phyloP scores from a whole-genome alignment of 2,329 filamentous ascomycete species.

The Ophiocordyceps camponoti-floridani region DNA sequence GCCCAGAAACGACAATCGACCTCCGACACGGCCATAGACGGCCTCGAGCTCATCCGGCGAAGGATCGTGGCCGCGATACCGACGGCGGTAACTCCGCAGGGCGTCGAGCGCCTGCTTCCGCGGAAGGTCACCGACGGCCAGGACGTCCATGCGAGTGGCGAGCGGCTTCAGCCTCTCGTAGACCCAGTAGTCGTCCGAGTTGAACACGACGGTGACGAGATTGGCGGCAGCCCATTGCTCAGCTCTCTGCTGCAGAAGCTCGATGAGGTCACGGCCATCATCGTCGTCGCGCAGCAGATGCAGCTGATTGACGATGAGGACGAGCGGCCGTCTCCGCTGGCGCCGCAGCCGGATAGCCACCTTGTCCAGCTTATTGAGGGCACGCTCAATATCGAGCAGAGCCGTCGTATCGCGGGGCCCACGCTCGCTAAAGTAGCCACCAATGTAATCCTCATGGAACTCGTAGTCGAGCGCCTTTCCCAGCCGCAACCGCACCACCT shows the following conservation, averaged over 20 bases:
- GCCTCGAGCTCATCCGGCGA: conserved; percentile 42
- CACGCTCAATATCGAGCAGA: conserved; percentile 84
- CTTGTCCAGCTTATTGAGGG: conserved; percentile 96
- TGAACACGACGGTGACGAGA: conserved; percentile 83
- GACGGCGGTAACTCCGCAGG: conserved; percentile 60
- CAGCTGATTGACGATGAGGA: conserved; percentile 90
- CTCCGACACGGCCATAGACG: conserved; percentile 76
- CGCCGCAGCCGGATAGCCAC: conserved; percentile 60
- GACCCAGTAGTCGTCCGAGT: conserved; percentile 96
- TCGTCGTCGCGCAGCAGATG: conserved; percentile 85
- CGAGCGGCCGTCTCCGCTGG: conserved; percentile 46
- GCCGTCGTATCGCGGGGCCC: conserved; percentile 86
- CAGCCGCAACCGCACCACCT: conserved; percentile 84
- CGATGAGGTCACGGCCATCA: conserved; percentile 80
- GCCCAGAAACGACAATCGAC: conserved; percentile 73
- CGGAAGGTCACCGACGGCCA: conserved; percentile 67
- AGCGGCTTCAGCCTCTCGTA: conserved; percentile 88
- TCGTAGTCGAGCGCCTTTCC: conserved; percentile 93
- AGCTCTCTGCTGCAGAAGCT: conserved; percentile 85
- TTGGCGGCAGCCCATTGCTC: conserved; percentile 93
- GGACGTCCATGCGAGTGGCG: conserved; percentile 86
- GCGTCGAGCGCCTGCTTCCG: conserved; percentile 63
- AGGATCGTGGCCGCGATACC: conserved; percentile 51
- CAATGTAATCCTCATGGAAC: conserved; percentile 95
- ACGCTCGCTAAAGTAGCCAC: conserved; percentile 84